Percentiles rank a stretch among this genome's conserved stretches.
Evolutionary conservation across 257 asterid genomes (phyloP).

Genomic region (Ilex aquifolium): DNA sequence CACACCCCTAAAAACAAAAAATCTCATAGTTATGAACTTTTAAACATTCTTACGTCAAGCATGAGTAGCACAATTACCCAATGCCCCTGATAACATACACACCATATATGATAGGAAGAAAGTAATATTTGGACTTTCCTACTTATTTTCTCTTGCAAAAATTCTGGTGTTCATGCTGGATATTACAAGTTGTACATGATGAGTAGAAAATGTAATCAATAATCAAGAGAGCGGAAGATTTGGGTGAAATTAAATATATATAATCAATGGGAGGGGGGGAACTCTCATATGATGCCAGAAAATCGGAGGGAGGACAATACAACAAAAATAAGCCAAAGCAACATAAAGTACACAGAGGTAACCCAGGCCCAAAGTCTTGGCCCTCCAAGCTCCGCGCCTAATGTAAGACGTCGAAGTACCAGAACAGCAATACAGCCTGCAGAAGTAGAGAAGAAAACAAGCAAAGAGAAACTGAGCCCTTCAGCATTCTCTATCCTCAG

Average conservation of each 20-base stretch:
- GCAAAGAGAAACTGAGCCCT: slow-evolving; percentile 81
- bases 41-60: too few relatives aligned
- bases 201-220: not conserved
- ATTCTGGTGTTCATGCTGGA: not conserved
- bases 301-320: slow-evolving; percentile 57
- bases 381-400: slow-evolving; percentile 95
- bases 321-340: slow-evolving; percentile 70
- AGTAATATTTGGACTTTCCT: not conserved
- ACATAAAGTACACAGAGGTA: slow-evolving; percentile 58
- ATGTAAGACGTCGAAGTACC: slow-evolving; percentile 56
- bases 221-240: too few relatives aligned
- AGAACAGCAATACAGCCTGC: slow-evolving; percentile 74
- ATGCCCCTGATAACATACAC: too few relatives aligned
- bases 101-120: not conserved
- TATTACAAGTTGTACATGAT: not conserved
- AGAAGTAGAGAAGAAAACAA: slow-evolving; percentile 74
- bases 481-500: slow-evolving; percentile 60
- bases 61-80: too few relatives aligned
- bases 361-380: slow-evolving; percentile 88
- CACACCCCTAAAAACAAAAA: too few relatives aligned
- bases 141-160: not conserved
- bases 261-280: too few relatives aligned
- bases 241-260: too few relatives aligned
- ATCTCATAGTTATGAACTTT: too few relatives aligned
- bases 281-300: slow-evolving; percentile 44